Percentiles rank a stretch among this genome's conserved stretches.
phyloP scores from a whole-genome alignment of 208 protist species.

The Phytomonas francai region DNA sequence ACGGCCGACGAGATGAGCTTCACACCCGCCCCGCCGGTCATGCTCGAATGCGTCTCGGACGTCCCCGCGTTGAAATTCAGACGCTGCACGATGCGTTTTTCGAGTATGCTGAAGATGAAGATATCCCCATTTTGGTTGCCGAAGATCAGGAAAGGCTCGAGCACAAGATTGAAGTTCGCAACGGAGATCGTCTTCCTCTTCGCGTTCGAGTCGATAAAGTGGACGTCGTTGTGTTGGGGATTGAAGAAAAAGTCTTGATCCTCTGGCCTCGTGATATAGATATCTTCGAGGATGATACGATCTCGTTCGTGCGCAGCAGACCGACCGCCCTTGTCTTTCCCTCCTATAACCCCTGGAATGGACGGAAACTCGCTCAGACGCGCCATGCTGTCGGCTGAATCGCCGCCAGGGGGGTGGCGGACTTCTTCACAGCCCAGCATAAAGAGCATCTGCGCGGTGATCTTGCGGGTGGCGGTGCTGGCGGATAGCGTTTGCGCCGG shows the following conservation, averaged over 20 bases:
- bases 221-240: slow-evolving; percentile 10
- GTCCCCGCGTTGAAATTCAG: slow-evolving; percentile 54
- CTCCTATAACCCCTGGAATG: slow-evolving; percentile 2
- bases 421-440: slow-evolving; percentile 42
- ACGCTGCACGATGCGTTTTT: slow-evolving; percentile 56
- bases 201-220: slow-evolving; percentile 77
- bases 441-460: slow-evolving; percentile 67
- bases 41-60: slow-evolving; percentile 13
- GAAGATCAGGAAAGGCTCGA: slow-evolving; percentile 80
- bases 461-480: slow-evolving; percentile 54
- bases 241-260: slow-evolving; percentile 16
- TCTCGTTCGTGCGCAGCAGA: slow-evolving; percentile 4
- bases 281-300: slow-evolving; percentile 14
- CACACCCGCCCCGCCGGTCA: slow-evolving; percentile 10
- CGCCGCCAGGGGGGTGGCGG: slow-evolving; percentile 1
- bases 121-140: slow-evolving; percentile 81
- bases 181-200: slow-evolving; percentile 49
- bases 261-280: slow-evolving; percentile 15
- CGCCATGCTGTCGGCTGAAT: slow-evolving; percentile 5
- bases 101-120: slow-evolving; percentile 61
- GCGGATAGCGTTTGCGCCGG: slow-evolving; percentile 61
- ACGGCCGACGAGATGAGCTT: slow-evolving; percentile 61
- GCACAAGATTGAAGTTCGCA: slow-evolving; percentile 54
- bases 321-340: too few species aligned
- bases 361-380: not conserved